A percentile compares a stretch with the other conserved stretches of the same genome.
These are phyloP conservation scores for Adansonia rubrostipa DNA, from an alignment of 441 rosid genomes.

Conservation along the genomic window DNA sequence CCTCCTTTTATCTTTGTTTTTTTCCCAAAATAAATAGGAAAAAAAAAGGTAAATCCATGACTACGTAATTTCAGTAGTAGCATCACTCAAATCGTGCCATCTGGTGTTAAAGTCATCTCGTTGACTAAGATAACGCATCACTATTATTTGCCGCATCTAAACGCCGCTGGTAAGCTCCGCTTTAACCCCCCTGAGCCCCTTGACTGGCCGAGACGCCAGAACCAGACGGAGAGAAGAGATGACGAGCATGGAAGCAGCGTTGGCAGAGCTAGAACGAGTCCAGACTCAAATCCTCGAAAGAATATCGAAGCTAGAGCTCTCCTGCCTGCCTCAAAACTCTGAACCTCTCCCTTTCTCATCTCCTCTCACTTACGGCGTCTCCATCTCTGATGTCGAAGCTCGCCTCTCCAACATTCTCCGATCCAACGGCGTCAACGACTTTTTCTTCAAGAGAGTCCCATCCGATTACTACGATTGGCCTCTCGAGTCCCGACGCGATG, in stretches of 20 bases:
- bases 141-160: too few species aligned
- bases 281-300: constrained; percentile 58
- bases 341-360: constrained; percentile 33
- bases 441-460: constrained; percentile 64
- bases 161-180: too few species aligned
- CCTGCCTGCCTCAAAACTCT: constrained; percentile 38
- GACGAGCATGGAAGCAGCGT: constrained; percentile 41
- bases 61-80: not conserved
- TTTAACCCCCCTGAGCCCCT: too few species aligned
- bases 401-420: constrained; percentile 68
- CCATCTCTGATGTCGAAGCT: constrained; percentile 45
- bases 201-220: not conserved
- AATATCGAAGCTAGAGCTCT: constrained; percentile 53
- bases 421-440: constrained; percentile 54
- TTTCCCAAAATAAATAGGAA: too few species aligned
- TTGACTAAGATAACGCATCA: too few species aligned
- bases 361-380: constrained; percentile 18
- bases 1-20: too few species aligned
- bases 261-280: constrained; percentile 60
- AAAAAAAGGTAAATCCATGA: too few species aligned
- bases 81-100: not conserved
- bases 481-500: constrained; percentile 68
- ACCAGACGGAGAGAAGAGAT: not conserved
- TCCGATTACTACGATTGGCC: constrained; percentile 73
- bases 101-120: not conserved